Evolutionary conservation across 345 rosid genomes (phyloP), one percentile per base, ranked within the genome.

Genomic region (Pistacia integerrima): DNA sequence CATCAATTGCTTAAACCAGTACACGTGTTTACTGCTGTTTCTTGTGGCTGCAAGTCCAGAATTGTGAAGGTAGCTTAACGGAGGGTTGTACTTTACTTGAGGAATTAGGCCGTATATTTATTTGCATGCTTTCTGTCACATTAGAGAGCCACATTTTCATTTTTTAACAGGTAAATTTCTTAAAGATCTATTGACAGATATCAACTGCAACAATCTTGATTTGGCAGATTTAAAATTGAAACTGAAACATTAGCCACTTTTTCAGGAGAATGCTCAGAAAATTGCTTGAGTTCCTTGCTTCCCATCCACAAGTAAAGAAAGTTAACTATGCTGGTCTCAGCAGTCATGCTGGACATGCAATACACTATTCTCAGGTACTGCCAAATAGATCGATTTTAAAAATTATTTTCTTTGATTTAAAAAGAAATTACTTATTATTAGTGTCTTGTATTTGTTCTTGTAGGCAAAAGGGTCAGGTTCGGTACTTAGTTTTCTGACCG

Each of bases 401-500:
- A 41, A 11, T 63, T 8, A 63, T n/a, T 12, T 68, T 0, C 28
- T 36, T 20, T n/a, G 7, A 18, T 30, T 55, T n/a, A 16, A 5
- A 22, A 41, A 25, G 20, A 41, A 22, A 36, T 22, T 55, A n/a
- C 62, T 25, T 14, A 0, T 46, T 11, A 11, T 44, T 65, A 12
- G n/a, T 64, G 14, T 62, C 28, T 56, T 30, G 16, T 18, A 4
- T 56, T 69, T 30, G 8, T 59, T 72, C 33, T 81, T 83, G 80
- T 87, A 96, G 99, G 94, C 98, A 63, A 91, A 84, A 76, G 99
- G 99, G 78, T 97, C 98, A 63, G 97, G 99, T 49, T 92, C 98
- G 10, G 97, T 96, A 81, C 87, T 96, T 46, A 94, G 99, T 86
- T 94, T 94, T 81, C 60, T 90, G 73, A 94, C 99, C n/a, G 97